phyloP scores from a whole-genome alignment of 116 monocot genomes.

The Dioscorea cayenensis region DNA sequence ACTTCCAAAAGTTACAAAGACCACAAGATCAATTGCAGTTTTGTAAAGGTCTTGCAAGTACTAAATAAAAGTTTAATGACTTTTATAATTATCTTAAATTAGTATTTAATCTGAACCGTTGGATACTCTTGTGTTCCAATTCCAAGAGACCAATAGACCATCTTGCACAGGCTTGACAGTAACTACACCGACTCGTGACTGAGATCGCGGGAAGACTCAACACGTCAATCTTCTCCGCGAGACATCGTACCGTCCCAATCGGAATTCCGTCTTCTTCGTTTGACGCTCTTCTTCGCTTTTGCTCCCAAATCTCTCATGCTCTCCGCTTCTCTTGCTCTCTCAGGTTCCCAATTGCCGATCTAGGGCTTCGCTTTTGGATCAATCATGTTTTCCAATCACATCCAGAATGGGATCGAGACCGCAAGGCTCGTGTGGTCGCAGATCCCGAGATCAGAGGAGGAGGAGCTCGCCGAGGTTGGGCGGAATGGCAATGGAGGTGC shows the following conservation, averaged over 20 bases:
- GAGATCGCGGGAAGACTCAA: no score
- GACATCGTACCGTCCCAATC: background rate
- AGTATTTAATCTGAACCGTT: no score
- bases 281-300: slow-evolving; percentile 6
- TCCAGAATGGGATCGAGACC: slow-evolving; percentile 82
- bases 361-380: background rate
- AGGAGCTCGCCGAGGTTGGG: slow-evolving; percentile 27
- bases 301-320: background rate
- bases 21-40: no score
- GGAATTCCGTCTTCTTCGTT: background rate
- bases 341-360: background rate
- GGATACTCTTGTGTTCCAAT: no score
- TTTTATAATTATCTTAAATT: no score
- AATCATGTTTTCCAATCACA: slow-evolving; percentile 46
- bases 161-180: no score
- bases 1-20: no score
- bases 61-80: no score
- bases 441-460: slow-evolving; percentile 68
- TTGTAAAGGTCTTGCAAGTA: no score
- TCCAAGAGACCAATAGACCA: no score
- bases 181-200: no score
- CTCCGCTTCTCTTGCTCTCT: background rate
- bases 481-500: slow-evolving; percentile 22
- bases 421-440: slow-evolving; percentile 76
- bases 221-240: no score